Evolutionary conservation across 2,329 filamentous ascomycete genomes (phyloP), one percentile per base, ranked within the genome.

Genomic region (Ilyonectria mors-panacis): DNA sequence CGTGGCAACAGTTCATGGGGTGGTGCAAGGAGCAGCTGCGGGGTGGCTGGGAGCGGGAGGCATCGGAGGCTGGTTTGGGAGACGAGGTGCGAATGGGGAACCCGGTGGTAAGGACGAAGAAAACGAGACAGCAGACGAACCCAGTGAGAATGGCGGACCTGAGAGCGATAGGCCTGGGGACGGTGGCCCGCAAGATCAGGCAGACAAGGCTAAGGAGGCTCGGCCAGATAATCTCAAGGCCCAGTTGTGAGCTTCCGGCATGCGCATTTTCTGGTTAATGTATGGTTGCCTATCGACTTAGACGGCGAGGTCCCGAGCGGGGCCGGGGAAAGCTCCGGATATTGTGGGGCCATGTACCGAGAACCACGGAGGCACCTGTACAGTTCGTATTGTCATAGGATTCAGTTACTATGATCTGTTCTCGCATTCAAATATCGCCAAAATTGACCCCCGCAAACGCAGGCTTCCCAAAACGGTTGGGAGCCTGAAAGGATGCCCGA

Each of bases 1-100:
- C 1, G 62, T 72, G 3, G 70, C 72, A 0, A 65, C 53, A 3
- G 73, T 78, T 0, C 37, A 74, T 1, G 68, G 68, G 2, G 68
- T 56, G 0, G 59, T 75, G 15, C 73, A 75, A 47, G 63, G 48
- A 7, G 59, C 26, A 4, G 37, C 48, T 19, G 7, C 44, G 28
- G 65, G 3, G 10, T 13, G 48, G 7, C 4, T 44, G 23, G 65
- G 3, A 9, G 17, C 26, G 0, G 66, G 26, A n/a, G n/a, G 45
- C 12, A 17, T 6, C 59, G 59, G n/a, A 15, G 50, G 4, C 13
- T 26, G 13, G 35, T 21, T 21, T 30, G 48, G 15, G 19, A 33
- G 13, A 33, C 10, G 21, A 2, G 37, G 5, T 2, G 13, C 7
- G 37, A 50, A 62, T 5, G n/a, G 6, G 6, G 28, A 48, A 10